A percentile compares a stretch with the other conserved stretches of the same genome.
Evolutionary conservation across 2,329 filamentous ascomycete species (phyloP).

Genomic region (Exophiala mesophila): DNA sequence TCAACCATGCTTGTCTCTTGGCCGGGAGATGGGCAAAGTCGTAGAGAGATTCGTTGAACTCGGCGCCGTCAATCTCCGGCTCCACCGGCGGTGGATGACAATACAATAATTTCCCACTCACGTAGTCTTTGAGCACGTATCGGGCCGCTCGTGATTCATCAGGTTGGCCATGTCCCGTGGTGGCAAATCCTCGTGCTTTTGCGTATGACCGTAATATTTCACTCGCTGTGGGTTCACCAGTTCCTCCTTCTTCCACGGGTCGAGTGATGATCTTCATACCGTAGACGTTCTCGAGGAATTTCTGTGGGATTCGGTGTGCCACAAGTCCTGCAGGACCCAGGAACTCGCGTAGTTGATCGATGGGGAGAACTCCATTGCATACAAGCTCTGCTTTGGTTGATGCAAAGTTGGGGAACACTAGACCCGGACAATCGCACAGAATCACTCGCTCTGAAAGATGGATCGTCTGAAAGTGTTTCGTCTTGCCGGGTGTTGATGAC

Average conservation of each 20-base stretch:
- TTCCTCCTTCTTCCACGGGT: conserved; percentile 86
- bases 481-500: conserved; percentile 94
- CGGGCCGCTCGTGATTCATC: conserved; percentile 90
- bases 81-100: conserved; percentile 77
- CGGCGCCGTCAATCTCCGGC: conserved; percentile 58
- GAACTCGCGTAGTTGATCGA: conserved; percentile 92
- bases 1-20: conserved; percentile 66
- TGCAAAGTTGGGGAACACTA: conserved; percentile 97
- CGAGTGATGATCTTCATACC: conserved; percentile 82
- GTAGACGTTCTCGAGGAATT: conserved; percentile 87
- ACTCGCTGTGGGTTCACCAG: conserved; percentile 74
- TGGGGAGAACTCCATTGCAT: conserved; percentile 88
- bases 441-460: conserved; percentile 85
- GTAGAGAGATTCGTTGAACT: conserved; percentile 89
- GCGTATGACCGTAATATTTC: conserved; percentile 86
- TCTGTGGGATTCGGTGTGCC: conserved; percentile 75
- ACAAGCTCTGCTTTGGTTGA: conserved; percentile 95
- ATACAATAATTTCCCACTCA: conserved; percentile 90
- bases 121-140: conserved; percentile 92
- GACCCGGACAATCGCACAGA: conserved; percentile 94
- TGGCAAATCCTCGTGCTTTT: conserved; percentile 81
- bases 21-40: conserved; percentile 74
- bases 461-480: conserved; percentile 98
- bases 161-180: conserved; percentile 75
- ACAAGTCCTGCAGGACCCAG: conserved; percentile 81